Percentiles rank a stretch among this genome's conserved stretches.
Conservation (phyloP, 495 filamentous ascomycete genomes). For the Trichoderma gamsii region DNA sequence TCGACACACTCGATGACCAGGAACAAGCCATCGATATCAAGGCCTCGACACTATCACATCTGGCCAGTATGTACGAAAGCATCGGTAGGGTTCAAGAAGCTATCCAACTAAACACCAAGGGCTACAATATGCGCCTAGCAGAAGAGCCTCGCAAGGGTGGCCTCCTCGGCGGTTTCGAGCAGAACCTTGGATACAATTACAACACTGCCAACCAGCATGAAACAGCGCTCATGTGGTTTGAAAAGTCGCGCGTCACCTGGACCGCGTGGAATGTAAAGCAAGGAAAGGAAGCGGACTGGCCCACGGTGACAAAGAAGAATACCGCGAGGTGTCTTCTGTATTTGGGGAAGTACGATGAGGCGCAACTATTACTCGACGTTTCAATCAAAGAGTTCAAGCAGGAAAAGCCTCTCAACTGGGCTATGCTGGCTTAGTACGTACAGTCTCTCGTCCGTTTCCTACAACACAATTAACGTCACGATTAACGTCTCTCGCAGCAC, state of each 20-base stretch:
- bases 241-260: background rate
- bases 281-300: background rate
- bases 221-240: background rate
- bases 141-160: background rate
- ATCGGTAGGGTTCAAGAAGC: background rate
- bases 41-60: background rate
- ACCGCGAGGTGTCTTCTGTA: background rate
- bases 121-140: background rate
- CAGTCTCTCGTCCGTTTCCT: no score
- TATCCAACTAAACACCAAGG: background rate
- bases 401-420: background rate
- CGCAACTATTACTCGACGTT: background rate
- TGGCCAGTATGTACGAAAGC: background rate
- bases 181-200: background rate
- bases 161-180: background rate
- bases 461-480: no score
- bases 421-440: conserved; percentile 1
- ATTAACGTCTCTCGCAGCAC: no score
- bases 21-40: background rate
- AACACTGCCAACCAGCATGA: background rate
- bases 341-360: background rate
- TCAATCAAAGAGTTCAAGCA: background rate
- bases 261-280: no score
- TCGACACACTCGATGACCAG: background rate
- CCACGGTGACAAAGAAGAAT: background rate